Conservation (phyloP, 768 basidiomycete genomes). For the Mycena capillaripes region DNA sequence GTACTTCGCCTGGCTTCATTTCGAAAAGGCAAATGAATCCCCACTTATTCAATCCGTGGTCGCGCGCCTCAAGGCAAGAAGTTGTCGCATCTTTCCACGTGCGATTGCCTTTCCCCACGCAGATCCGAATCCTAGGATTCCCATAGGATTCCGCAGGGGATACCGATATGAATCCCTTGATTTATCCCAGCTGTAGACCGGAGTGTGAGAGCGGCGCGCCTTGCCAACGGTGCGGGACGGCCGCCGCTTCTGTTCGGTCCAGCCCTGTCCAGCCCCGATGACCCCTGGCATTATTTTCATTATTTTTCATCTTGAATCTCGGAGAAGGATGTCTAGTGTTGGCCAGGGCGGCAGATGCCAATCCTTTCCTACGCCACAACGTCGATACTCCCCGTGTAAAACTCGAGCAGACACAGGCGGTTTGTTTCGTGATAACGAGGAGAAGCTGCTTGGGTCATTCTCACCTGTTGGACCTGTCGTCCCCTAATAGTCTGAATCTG, state of each 20-base stretch:
- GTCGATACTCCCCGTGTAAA: constrained; percentile 10
- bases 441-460: neutral
- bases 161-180: too few relatives aligned
- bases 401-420: constrained; percentile 7
- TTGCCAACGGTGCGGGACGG: neutral
- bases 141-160: constrained; percentile 9
- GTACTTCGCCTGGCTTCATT: constrained; percentile 39
- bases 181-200: neutral
- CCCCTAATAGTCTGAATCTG: constrained; percentile 3
- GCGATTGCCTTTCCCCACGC: constrained; percentile 30
- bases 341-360: neutral
- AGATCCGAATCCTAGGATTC: constrained; percentile 30
- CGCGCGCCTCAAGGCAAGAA: constrained; percentile 40
- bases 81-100: constrained; percentile 36
- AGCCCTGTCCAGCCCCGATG: neutral
- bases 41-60: constrained; percentile 38
- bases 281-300: neutral
- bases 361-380: constrained; percentile 32
- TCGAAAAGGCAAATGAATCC: constrained; percentile 41
- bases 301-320: neutral
- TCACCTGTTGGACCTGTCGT: constrained; percentile 16
- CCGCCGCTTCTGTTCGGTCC: constrained; percentile 20
- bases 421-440: neutral
- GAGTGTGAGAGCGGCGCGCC: constrained; percentile 14
- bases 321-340: neutral